These are phyloP conservation scores for Trichoderma simmonsii DNA, from an alignment of 2,329 filamentous ascomycete genomes.

Conservation along the genomic window DNA sequence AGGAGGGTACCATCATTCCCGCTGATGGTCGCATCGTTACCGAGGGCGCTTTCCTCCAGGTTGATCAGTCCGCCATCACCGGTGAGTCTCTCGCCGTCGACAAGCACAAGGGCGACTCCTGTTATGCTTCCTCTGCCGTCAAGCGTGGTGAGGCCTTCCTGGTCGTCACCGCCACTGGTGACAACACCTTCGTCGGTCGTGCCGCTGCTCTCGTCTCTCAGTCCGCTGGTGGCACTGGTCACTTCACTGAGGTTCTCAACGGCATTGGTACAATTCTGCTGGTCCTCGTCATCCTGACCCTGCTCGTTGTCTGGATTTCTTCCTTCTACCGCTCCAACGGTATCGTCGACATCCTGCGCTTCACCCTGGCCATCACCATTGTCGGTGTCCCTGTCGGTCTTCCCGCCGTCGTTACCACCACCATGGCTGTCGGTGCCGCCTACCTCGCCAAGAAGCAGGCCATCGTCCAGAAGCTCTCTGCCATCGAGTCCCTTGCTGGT, in stretches of 20 bases:
- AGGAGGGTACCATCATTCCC: constrained; percentile 87
- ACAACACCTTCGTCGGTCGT: constrained; percentile 86
- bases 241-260: constrained; percentile 90
- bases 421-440: constrained; percentile 89
- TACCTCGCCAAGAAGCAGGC: constrained; percentile 91
- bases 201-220: constrained; percentile 81
- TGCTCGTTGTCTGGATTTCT: constrained; percentile 79
- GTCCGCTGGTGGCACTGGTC: constrained; percentile 70
- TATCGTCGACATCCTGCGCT: constrained; percentile 76
- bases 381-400: constrained; percentile 92
- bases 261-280: constrained; percentile 79
- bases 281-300: constrained; percentile 74
- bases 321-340: constrained; percentile 83
- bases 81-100: constrained; percentile 89
- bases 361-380: constrained; percentile 85
- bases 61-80: constrained; percentile 89
- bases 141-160: constrained; percentile 87
- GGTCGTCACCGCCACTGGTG: constrained; percentile 78
- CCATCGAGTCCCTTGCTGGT: constrained; percentile 87
- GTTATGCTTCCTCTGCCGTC: constrained; percentile 82
- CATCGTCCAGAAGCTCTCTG: constrained; percentile 88
- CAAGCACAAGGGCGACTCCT: constrained; percentile 77
- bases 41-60: constrained; percentile 79
- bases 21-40: constrained; percentile 85
- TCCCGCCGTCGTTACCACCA: constrained; percentile 88